Conservation (phyloP, 208 protist genomes). For the Tritrichomonas musculus region DNA sequence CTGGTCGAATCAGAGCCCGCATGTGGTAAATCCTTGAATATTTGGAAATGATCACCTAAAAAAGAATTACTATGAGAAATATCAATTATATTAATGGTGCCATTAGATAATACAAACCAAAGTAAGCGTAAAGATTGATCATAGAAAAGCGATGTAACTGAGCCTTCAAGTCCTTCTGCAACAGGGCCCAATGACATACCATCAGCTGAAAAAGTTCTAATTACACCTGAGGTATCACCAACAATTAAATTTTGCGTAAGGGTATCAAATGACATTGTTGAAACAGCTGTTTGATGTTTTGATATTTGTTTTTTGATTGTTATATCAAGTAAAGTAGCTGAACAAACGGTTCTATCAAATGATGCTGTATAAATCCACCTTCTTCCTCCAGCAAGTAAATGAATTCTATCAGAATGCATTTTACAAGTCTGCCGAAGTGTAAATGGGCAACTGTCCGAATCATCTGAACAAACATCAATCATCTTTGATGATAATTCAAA, state of each 20-base stretch:
- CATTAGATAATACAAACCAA: background rate
- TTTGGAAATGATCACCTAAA: background rate
- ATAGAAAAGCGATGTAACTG: background rate
- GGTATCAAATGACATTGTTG: background rate
- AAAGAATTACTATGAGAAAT: background rate
- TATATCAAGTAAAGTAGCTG: background rate
- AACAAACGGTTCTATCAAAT: background rate
- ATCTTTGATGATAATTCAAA: background rate
- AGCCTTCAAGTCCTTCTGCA: background rate
- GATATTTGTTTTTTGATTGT: background rate
- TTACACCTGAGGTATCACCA: background rate
- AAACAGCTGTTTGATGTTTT: background rate
- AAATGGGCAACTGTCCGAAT: background rate
- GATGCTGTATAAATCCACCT: background rate
- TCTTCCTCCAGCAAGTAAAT: background rate
- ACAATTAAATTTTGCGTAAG: background rate
- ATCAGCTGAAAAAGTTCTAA: background rate
- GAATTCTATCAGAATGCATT: background rate
- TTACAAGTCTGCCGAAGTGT: background rate
- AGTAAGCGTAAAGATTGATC: background rate
- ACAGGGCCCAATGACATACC: background rate
- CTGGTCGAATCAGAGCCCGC: background rate
- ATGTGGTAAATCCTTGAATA: background rate
- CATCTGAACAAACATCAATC: background rate
- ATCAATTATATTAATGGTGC: background rate